Evolutionary conservation across 2,329 filamentous ascomycete genomes (phyloP).

Genomic region (Fusarium sp.): DNA sequence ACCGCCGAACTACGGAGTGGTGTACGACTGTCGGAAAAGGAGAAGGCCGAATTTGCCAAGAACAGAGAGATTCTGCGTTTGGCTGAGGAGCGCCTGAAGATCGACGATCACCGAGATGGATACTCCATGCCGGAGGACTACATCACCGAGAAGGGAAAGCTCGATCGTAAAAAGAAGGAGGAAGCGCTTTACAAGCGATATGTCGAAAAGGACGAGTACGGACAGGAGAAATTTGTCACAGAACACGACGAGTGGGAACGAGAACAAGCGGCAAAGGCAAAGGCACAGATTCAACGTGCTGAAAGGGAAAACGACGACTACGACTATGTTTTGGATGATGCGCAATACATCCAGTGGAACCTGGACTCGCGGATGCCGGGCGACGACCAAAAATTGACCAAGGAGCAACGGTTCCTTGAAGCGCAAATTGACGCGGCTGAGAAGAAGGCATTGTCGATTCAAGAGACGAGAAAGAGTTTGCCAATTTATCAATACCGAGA

Average conservation of each 20-base stretch:
- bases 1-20: conserved; percentile 84
- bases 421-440: conserved; percentile 91
- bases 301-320: conserved; percentile 88
- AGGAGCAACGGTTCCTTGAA: conserved; percentile 84
- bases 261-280: conserved; percentile 89
- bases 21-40: conserved; percentile 79
- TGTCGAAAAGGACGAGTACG: conserved; percentile 87
- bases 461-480: conserved; percentile 90
- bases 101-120: conserved; percentile 93
- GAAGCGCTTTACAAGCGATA: conserved; percentile 92
- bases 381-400: conserved; percentile 78
- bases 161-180: conserved; percentile 88
- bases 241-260: conserved; percentile 97
- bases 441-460: conserved; percentile 87
- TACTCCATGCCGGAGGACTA: conserved; percentile 96
- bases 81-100: conserved; percentile 86
- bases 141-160: conserved; percentile 92
- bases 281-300: conserved; percentile 82
- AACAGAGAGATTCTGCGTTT: conserved; percentile 87
- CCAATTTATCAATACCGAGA: conserved; percentile 93
- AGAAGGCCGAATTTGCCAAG: conserved; percentile 89
- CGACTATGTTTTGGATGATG: conserved; percentile 92
- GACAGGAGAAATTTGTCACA: conserved; percentile 89
- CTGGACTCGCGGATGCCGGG: conserved; percentile 81
- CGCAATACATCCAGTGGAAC: conserved; percentile 88